A percentile compares a stretch with the other conserved stretches of the same genome.
phyloP scores from a whole-genome alignment of 2,329 filamentous ascomycete species.

The Xylaria hypoxylon region DNA sequence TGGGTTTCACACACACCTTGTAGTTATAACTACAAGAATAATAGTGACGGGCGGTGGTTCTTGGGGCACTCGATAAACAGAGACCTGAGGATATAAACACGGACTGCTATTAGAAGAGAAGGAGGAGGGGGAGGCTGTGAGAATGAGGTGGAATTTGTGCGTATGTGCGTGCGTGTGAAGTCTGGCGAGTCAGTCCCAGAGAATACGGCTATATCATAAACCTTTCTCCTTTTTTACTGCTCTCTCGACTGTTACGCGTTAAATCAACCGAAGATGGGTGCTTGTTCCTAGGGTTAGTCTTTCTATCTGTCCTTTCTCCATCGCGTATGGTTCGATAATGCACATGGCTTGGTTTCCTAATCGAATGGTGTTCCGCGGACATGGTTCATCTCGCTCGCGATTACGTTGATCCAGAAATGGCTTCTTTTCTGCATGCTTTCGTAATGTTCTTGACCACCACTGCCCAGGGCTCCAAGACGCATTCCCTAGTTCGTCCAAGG shows the following conservation, averaged over 20 bases:
- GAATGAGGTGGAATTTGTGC: conserved; percentile 39
- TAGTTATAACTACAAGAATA: conserved; percentile 46
- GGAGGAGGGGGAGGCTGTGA: conserved; percentile 40
- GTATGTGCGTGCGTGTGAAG: conserved; percentile 53
- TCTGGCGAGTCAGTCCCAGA: conserved; percentile 52
- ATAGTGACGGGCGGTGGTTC: conserved; percentile 47
- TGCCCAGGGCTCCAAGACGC: neutral
- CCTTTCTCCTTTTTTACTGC: conserved; percentile 60
- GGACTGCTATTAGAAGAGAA: conserved; percentile 46
- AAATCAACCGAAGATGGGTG: conserved; percentile 50
- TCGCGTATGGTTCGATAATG: conserved; percentile 50
- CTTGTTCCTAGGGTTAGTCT: conserved; percentile 50
- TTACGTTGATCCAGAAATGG: neutral
- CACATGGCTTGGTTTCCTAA: conserved; percentile 44
- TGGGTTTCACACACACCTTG: conserved; percentile 48
- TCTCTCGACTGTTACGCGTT: conserved; percentile 54
- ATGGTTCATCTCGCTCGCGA: neutral
- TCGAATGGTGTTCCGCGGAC: conserved; percentile 11
- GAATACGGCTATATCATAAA: conserved; percentile 61
- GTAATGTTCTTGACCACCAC: neutral
- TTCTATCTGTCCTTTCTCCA: conserved; percentile 49
- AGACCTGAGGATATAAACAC: conserved; percentile 42
- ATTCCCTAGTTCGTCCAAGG: neutral
- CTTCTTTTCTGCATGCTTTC: neutral
- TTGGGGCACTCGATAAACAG: conserved; percentile 45